These are phyloP conservation scores for Sphagnurus paluster DNA, from an alignment of 1,284 basidiomycete genomes.

Conservation along the genomic window DNA sequence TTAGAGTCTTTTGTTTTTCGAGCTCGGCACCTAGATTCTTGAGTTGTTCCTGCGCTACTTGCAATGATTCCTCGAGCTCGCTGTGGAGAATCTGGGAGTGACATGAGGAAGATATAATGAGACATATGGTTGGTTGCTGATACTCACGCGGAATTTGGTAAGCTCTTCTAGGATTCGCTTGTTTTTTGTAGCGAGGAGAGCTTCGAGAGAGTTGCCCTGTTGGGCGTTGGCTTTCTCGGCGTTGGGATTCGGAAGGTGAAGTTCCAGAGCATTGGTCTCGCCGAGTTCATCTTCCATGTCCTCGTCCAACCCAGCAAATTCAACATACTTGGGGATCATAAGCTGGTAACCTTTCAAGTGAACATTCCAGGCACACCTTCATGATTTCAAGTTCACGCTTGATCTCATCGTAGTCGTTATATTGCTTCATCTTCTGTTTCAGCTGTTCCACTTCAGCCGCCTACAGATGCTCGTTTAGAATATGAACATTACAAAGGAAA, in stretches of 20 bases:
- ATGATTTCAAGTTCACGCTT: slow-evolving; percentile 96
- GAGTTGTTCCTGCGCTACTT: slow-evolving; percentile 60
- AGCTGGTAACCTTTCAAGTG: background rate
- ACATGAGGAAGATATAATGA: slow-evolving; percentile 1
- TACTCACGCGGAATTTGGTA: slow-evolving; percentile 80
- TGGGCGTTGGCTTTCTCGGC: slow-evolving; percentile 77
- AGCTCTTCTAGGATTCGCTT: slow-evolving; percentile 92
- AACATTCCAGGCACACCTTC: slow-evolving; percentile 68
- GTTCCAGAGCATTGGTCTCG: slow-evolving; percentile 37
- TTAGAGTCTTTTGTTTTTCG: slow-evolving; percentile 75
- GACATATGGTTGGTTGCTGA: no score
- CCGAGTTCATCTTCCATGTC: slow-evolving; percentile 51
- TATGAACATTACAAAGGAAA: no score
- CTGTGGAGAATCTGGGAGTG: slow-evolving; percentile 69
- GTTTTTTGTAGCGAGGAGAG: slow-evolving; percentile 91
- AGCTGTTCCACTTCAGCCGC: slow-evolving; percentile 66
- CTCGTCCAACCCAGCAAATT: slow-evolving; percentile 85
- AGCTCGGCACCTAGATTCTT: slow-evolving; percentile 65
- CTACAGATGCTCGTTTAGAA: slow-evolving; percentile 39
- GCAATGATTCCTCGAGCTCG: slow-evolving; percentile 74
- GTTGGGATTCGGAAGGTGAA: slow-evolving; percentile 86
- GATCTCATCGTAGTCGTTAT: slow-evolving; percentile 90
- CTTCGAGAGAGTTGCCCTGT: slow-evolving; percentile 84
- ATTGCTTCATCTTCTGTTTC: slow-evolving; percentile 68
- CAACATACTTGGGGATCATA: slow-evolving; percentile 70